These are phyloP conservation scores for Neurospora intermedia DNA, from an alignment of 495 filamentous ascomycete genomes.

Conservation along the genomic window DNA sequence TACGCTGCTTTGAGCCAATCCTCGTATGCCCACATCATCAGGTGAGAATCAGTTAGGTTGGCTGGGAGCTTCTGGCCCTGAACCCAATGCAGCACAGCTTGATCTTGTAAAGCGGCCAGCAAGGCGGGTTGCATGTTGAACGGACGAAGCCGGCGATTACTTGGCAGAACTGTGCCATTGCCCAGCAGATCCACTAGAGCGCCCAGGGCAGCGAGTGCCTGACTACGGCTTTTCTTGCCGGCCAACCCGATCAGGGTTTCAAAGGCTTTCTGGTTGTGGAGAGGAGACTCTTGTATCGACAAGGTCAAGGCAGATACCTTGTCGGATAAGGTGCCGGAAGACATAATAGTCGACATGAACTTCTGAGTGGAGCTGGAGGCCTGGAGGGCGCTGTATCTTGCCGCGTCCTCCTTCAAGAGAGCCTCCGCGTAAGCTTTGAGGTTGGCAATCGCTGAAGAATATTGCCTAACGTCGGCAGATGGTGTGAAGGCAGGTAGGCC, in stretches of 20 bases:
- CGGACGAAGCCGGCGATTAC: conserved; percentile 63
- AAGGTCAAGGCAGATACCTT: conserved; percentile 92
- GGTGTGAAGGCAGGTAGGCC: conserved; percentile 31
- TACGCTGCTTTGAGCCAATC: conserved; percentile 87
- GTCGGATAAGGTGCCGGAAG: conserved; percentile 88
- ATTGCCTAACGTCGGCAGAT: conserved; percentile 38
- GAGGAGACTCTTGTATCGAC: conserved; percentile 85
- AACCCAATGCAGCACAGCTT: conserved; percentile 48
- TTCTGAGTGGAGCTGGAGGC: conserved; percentile 70
- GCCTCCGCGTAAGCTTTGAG: conserved; percentile 64
- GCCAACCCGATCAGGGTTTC: conserved; percentile 72
- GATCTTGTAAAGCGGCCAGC: conserved; percentile 51
- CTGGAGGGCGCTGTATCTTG: conserved; percentile 41
- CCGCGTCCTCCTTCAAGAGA: conserved; percentile 63
- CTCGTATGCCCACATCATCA: conserved; percentile 87
- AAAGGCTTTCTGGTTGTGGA: conserved; percentile 82
- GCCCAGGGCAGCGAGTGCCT: conserved; percentile 81
- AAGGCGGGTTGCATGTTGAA: conserved; percentile 77
- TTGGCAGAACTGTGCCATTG: conserved; percentile 73
- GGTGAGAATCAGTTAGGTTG: conserved; percentile 56
- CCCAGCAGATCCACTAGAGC: conserved; percentile 91
- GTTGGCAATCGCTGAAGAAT: conserved; percentile 52
- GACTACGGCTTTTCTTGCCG: conserved; percentile 81
- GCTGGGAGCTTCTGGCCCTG: conserved; percentile 56
- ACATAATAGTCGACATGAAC: conserved; percentile 94